A percentile compares a stretch with the other conserved stretches of the same genome.
Conservation (phyloP, 805 yeast genomes). For the Lipomyces starkeyi region DNA sequence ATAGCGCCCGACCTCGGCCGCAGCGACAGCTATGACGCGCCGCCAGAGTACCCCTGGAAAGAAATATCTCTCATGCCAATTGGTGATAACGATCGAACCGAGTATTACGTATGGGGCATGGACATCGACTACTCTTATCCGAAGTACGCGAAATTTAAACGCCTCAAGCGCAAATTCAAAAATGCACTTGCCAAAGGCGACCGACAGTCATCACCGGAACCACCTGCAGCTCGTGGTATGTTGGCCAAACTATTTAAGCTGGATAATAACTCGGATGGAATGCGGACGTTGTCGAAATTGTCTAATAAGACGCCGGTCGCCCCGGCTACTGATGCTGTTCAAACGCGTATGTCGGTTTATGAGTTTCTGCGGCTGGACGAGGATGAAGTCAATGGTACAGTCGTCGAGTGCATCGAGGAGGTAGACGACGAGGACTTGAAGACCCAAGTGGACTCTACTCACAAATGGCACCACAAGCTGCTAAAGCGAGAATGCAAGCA, state of each 20-base stretch:
- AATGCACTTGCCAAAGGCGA: background rate
- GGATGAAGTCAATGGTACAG: background rate
- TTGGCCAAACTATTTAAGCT: background rate
- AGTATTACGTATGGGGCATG: slow-evolving; percentile 1
- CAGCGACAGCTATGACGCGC: background rate
- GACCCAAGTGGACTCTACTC: background rate
- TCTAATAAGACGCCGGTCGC: background rate
- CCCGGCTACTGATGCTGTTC: background rate
- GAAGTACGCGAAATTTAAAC: background rate
- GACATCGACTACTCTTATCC: background rate
- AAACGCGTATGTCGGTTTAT: background rate
- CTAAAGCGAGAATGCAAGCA: background rate
- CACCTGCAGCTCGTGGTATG: background rate
- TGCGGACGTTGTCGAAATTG: background rate
- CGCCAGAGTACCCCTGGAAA: background rate
- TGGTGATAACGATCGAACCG: slow-evolving; percentile 3
- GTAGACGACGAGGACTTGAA: background rate
- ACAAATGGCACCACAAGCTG: background rate
- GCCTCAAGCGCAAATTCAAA: background rate
- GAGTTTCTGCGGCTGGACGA: slow-evolving; percentile 1
- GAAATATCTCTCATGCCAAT: background rate
- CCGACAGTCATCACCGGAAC: background rate
- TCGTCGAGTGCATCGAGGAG: slow-evolving; percentile 2
- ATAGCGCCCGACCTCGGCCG: background rate
- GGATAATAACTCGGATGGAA: background rate